A percentile compares a stretch with the other conserved stretches of the same genome.
Evolutionary conservation across 1,284 basidiomycete genomes (phyloP).

Genomic region (Austroboletus rostrupii): DNA sequence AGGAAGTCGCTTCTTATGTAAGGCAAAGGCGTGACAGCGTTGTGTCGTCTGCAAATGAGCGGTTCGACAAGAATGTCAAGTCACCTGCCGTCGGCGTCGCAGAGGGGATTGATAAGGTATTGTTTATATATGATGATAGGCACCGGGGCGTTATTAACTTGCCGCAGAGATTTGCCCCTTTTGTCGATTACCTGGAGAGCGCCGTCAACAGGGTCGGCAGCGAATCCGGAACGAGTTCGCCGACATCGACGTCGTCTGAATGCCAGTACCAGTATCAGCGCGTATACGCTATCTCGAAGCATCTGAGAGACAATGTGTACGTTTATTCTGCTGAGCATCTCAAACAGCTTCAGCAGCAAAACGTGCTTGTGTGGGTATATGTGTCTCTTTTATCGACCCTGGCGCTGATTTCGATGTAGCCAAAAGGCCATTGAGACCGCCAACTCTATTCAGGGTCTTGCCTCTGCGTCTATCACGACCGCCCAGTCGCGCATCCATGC

Average conservation of each 20-base stretch:
- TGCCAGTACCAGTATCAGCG: conserved; percentile 73
- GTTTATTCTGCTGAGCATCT: conserved; percentile 68
- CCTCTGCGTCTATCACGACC: conserved; percentile 47
- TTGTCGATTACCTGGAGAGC: conserved; percentile 66
- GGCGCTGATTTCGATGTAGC: conserved; percentile 32
- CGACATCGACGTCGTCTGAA: conserved; percentile 34
- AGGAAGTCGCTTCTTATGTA: conserved; percentile 62
- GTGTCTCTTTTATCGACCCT: conserved; percentile 1
- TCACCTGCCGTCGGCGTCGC: conserved; percentile 60
- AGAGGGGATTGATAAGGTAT: conserved; percentile 69
- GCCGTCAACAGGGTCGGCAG: conserved; percentile 54
- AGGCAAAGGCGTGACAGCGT: conserved; percentile 54
- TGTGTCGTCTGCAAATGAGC: conserved; percentile 56
- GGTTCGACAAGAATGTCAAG: conserved; percentile 60
- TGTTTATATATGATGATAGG: conserved; percentile 20
- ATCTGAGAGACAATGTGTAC: conserved; percentile 57
- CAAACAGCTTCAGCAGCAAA: conserved; percentile 68
- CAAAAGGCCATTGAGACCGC: conserved; percentile 68
- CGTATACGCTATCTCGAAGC: conserved; percentile 58
- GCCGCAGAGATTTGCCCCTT: conserved; percentile 60
- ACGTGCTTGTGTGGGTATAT: conserved; percentile 53
- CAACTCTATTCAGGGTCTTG: conserved; percentile 54
- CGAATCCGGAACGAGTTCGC: conserved; percentile 40
- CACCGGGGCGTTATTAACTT: conserved; percentile 11
- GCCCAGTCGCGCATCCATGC: conserved; percentile 51